Evolutionary conservation across 1,284 basidiomycete genomes (phyloP).

Genomic region (Pseudozyma thailandica): DNA sequence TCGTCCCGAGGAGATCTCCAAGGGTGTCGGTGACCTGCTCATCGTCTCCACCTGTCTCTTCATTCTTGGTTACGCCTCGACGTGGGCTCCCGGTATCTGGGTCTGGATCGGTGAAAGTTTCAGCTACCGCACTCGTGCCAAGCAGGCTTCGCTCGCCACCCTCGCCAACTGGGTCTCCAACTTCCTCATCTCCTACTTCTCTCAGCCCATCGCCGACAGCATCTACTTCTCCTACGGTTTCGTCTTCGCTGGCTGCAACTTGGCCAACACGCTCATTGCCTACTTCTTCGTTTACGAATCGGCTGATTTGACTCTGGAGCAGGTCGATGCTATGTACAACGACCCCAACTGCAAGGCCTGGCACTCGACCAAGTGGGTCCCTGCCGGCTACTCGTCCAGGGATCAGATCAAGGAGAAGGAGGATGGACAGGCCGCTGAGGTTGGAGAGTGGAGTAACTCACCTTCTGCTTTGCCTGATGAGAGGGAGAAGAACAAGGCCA

Average conservation of each 20-base stretch:
- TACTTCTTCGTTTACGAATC: constrained; percentile 83
- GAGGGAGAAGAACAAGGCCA: constrained; percentile 54
- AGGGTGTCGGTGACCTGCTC: constrained; percentile 73
- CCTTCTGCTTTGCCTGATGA: constrained; percentile 49
- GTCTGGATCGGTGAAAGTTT: constrained; percentile 74
- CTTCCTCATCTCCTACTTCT: constrained; percentile 80
- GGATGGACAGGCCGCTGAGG: constrained; percentile 34
- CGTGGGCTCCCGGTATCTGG: constrained; percentile 72
- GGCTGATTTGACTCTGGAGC: constrained; percentile 77
- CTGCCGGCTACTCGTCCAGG: constrained; percentile 58
- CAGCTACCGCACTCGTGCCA: constrained; percentile 78
- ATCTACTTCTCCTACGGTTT: constrained; percentile 76
- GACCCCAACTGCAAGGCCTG: constrained; percentile 77
- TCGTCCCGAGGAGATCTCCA: constrained; percentile 36
- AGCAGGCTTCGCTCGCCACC: constrained; percentile 79
- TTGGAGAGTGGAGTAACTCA: constrained; percentile 51
- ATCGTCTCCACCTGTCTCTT: constrained; percentile 82
- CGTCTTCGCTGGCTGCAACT: constrained; percentile 74
- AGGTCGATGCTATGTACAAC: constrained; percentile 80
- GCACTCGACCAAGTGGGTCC: constrained; percentile 72
- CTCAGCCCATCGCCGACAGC: constrained; percentile 50
- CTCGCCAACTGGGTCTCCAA: constrained; percentile 77
- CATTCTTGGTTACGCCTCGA: constrained; percentile 80
- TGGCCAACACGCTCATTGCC: constrained; percentile 74
- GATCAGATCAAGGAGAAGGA: constrained; percentile 56